Evolutionary conservation across 805 yeast species (phyloP), one percentile per base, ranked within the genome.

Genomic region (Nakazawaea peltata): DNA sequence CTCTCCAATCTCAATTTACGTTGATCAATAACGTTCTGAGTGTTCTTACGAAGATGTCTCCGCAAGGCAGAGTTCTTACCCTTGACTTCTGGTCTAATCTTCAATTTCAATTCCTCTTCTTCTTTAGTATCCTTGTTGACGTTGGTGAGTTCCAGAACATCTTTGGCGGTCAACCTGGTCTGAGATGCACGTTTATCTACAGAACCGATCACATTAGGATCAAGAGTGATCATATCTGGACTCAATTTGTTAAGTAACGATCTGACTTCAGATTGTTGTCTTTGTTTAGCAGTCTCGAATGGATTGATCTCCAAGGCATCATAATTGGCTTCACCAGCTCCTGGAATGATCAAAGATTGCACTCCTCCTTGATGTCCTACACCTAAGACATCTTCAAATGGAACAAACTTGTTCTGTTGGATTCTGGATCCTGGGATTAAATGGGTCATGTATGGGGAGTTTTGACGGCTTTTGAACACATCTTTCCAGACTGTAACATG

Each of bases 251-350:
- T 84, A 53, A 92, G 61, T 55, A 92, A 68, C 2, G 81, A 60
- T 52, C 90, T 76, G 25, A 92, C 95, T 66, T 92, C 98, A 30
- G 74, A 69, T 61, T 90, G 90, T 59, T 90, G 95, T 67, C 97
- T 80, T 63, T 88, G 97, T 54, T 84, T 81, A 36, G 83, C 76
- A 8, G 95, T 74, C 57, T 86, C 95, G 61, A 69, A 92, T 43
- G 98, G 98, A 57, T 92, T 92, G 50, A 77, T 59, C 60, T 92
- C 98, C 55, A 87, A 59, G 3, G 97, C 87, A 64, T 92, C 98
- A 56, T 74, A 87, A 61, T 92, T 92, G 42, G 98, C 96, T 63
- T 92, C 98, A 65, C 98, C 98, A 28, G 97, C 67, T 18, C 98
- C 98, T 27, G 98, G 98, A 40, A 92, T 70, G 46, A 92, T 81